A percentile compares a stretch with the other conserved stretches of the same genome.
These are phyloP conservation scores for Pseudogymnoascus sp. DNA, from an alignment of 2,329 filamentous ascomycete species.

Conservation along the genomic window DNA sequence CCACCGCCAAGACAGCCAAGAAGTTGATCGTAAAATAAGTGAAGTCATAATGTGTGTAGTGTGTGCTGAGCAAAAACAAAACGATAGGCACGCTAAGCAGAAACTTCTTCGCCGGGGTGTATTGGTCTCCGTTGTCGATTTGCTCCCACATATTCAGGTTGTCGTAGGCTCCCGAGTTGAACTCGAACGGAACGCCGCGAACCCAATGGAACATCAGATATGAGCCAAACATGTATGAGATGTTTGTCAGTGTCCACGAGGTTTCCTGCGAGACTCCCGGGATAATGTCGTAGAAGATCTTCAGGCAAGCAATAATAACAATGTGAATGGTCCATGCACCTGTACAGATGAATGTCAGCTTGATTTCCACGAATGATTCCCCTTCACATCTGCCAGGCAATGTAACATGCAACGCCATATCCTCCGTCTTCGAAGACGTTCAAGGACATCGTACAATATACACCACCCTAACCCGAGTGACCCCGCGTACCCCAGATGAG, in stretches of 20 bases:
- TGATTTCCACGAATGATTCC: neutral
- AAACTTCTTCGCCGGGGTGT: constrained; percentile 98
- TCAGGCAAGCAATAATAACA: constrained; percentile 82
- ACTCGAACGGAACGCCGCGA: constrained; percentile 95
- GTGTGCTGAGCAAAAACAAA: constrained; percentile 91
- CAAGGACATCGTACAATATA: neutral
- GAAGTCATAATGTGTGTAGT: constrained; percentile 97
- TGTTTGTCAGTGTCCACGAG: constrained; percentile 97
- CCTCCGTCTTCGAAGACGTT: neutral
- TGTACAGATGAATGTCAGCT: constrained; percentile 33
- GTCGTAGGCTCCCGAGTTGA: constrained; percentile 97
- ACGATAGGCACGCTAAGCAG: constrained; percentile 89
- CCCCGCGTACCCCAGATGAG: neutral
- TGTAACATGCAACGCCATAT: neutral
- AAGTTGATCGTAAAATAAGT: constrained; percentile 98
- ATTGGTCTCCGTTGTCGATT: constrained; percentile 98
- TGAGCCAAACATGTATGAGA: constrained; percentile 97
- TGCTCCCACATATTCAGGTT: constrained; percentile 99
- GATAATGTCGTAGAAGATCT: constrained; percentile 95
- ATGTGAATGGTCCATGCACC: constrained; percentile 98
- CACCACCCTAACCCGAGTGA: neutral
- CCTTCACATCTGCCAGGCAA: neutral
- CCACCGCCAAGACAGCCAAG: constrained; percentile 81
- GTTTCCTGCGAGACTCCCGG: constrained; percentile 95
- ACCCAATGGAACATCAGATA: constrained; percentile 99